Base-by-base conservation (phyloP, 2,329 filamentous ascomycete species). In the Cadophora sp. region DNA sequence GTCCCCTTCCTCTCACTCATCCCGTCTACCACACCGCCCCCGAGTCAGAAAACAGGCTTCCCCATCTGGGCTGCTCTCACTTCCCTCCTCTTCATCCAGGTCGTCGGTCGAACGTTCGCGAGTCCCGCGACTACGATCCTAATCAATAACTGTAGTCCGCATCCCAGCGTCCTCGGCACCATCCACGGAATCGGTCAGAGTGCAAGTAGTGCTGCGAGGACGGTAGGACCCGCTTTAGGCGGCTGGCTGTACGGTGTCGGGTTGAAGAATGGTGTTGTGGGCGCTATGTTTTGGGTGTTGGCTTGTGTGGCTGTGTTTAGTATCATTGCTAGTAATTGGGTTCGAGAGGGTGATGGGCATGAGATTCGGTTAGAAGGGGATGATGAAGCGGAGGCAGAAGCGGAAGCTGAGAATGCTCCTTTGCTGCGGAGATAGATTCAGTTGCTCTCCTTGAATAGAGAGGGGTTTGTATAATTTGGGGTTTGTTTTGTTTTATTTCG, bases 1-100 rank as follows among this genome's bases (percentile, higher is more conserved):
- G 84, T 91, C 45, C 92, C 92, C 0, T 94, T 89, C 75, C 83
- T 95, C 14, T 85, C 91, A 1, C 78, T 94, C 36, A 82, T 94
- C 1, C 91, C 89, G 0, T 77, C 74, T 1, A 73, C 68, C 9
- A 72, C 71, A 0, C 63, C 73, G 0, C 73, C 76, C 3, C 75
- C 75, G 9, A 68, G 69, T 3, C 66, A 70, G 41, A 77, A 77
- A 61, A 73, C 72, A 20, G 76, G 76, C 1, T 18, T 71, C 3
- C 48, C 66, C 0, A 66, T 77, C 53, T 77, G 75, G 76, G 43
- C 70, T 2, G 59, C 67, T 1, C 67, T 77, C 13, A 73, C 68
- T 5, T 51, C 60, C 0, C 41, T 77, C 1, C 81, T 92, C 1
- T 82, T 87, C 18, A 76, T 93, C 9, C 91, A 94, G 75, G 91